Conservation (phyloP, 495 filamentous ascomycete genomes). For the Penicillium crystallinum region DNA sequence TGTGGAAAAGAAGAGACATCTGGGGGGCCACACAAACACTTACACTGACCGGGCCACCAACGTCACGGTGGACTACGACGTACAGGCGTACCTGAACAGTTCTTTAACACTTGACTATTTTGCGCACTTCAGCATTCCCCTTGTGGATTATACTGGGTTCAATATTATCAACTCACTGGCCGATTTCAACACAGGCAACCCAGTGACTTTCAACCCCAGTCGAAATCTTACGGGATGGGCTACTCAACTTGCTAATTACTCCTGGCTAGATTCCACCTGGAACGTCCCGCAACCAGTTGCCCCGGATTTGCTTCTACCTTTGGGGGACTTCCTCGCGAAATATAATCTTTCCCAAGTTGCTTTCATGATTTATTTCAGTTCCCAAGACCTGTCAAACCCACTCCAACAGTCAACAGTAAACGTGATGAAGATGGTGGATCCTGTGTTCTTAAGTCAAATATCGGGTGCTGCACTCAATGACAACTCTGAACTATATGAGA, state of each 20-base stretch:
- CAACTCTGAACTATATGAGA: slow-evolving; percentile 37
- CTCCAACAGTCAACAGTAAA: slow-evolving; percentile 18
- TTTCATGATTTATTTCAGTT: slow-evolving; percentile 16
- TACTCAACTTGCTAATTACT: slow-evolving; percentile 35
- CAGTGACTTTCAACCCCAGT: slow-evolving; percentile 15
- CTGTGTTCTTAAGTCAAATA: not conserved
- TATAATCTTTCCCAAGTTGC: slow-evolving; percentile 32
- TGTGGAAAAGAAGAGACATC: slow-evolving; percentile 33
- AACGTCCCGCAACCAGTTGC: slow-evolving; percentile 44
- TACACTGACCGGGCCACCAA: slow-evolving; percentile 35
- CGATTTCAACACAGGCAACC: slow-evolving; percentile 11
- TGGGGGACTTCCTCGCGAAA: slow-evolving; percentile 41
- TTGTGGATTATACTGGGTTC: slow-evolving; percentile 3
- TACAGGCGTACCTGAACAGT: slow-evolving; percentile 34
- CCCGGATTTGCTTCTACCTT: slow-evolving; percentile 44
- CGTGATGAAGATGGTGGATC: slow-evolving; percentile 16
- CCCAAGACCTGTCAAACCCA: slow-evolving; percentile 24
- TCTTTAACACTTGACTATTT: slow-evolving; percentile 24
- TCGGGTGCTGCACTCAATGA: slow-evolving; percentile 18
- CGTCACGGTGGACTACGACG: slow-evolving; percentile 39
- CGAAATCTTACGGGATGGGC: slow-evolving; percentile 21
- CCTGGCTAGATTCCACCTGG: slow-evolving; percentile 34
- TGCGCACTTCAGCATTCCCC: slow-evolving; percentile 23
- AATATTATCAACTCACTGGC: not conserved
- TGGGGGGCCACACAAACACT: slow-evolving; percentile 43